phyloP scores from a whole-genome alignment of 352 stramenopile species.

The Globisporangium okanoganense region DNA sequence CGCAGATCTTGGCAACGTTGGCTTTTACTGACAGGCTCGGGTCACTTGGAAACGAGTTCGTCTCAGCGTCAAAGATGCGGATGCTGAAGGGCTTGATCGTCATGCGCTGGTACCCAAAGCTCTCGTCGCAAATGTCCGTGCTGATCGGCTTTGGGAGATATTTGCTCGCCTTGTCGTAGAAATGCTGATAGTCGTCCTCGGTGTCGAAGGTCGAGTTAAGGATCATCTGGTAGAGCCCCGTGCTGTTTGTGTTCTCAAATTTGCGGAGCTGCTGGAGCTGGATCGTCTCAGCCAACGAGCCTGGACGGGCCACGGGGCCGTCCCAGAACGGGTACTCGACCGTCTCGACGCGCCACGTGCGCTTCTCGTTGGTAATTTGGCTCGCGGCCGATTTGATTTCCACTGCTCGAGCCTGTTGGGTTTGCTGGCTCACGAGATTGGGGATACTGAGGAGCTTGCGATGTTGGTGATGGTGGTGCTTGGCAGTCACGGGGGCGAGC shows the following conservation, averaged over 20 bases:
- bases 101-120: slow-evolving; percentile 36
- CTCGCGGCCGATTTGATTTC: neutral
- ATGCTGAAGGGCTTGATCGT: slow-evolving; percentile 43
- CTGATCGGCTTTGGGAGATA: slow-evolving; percentile 10
- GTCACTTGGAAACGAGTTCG: slow-evolving; percentile 20
- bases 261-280: neutral
- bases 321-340: slow-evolving; percentile 27
- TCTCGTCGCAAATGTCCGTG: slow-evolving; percentile 35
- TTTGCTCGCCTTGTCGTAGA: slow-evolving; percentile 2
- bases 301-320: slow-evolving; percentile 23
- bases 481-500: neutral
- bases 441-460: slow-evolving; percentile 10
- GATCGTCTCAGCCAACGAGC: slow-evolving; percentile 24
- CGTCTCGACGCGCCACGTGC: neutral
- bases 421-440: neutral
- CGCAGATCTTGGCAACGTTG: slow-evolving; percentile 33
- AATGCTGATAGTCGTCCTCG: slow-evolving; percentile 7
- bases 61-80: slow-evolving; percentile 8
- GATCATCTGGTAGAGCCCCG: neutral
- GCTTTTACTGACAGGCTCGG: slow-evolving; percentile 18
- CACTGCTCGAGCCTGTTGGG: neutral
- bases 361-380: slow-evolving; percentile 10
- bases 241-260: slow-evolving; percentile 7
- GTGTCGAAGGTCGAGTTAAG: slow-evolving; percentile 10
- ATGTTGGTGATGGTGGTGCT: neutral